Base-by-base conservation (phyloP, 345 rosid genomes). In the Erodium maritimum region DNA sequence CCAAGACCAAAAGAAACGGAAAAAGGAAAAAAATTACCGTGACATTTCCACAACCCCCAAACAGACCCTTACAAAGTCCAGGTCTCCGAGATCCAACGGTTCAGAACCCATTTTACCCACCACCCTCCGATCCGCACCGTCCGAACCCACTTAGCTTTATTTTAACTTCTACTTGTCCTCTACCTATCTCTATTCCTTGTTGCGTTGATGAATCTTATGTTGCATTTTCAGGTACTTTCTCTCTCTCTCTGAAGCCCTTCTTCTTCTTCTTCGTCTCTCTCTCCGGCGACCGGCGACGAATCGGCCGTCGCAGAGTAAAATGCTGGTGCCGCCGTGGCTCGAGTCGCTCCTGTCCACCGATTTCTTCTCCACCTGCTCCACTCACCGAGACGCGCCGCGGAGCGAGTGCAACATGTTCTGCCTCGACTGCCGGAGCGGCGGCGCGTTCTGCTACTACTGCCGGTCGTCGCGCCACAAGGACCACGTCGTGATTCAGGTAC, bases 341-440 rank as follows among this genome's bases (percentile, higher is more conserved):
- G 67, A 63, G 25, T 63, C 67, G 11, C 48, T 63, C 25, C 23
- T 63, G 13, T 63, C 67, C 23, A 63, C 67, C 55, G 17, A 58
- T 29, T 63, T 63, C 67, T 63, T 63, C 60, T 55, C 55, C 16
- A 50, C 14, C 12, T 63, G 67, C 60, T 24, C 67, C 13, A 14
- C 45, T 20, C 67, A 63, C 60, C 42, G 46, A 17, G 55, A 56
- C n/a, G 54, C 60, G 17, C 60, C 67, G 5, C 54, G 67, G 46
- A 63, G 54, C 61, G 67, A 63, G 46, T 56, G 67, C 55, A 63
- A 63, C 67, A 63, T 63, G 67, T 63, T 54, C 46, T 63, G 67
- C 29, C 67, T 63, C 16, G 67, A 56, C 25, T 63, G 67, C 50
- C 17, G 8, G 25, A 11, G 19, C 2, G 59, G 19, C 2, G 59